These are phyloP conservation scores for Nepenthes gracilis DNA, from an alignment of 148 eudicot genomes.

Conservation along the genomic window DNA sequence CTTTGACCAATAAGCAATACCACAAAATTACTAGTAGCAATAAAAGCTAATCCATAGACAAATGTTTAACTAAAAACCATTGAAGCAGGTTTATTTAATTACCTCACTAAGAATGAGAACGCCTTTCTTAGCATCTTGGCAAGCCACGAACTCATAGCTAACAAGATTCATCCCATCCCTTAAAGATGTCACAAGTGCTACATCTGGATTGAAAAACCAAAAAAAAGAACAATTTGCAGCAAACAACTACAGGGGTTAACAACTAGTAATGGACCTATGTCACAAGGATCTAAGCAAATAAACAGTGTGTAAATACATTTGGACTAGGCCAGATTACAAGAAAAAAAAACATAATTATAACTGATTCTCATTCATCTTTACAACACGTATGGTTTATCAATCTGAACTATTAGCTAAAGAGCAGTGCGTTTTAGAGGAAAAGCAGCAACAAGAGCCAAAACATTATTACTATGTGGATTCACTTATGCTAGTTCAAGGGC, in stretches of 20 bases:
- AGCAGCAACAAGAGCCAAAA: no score
- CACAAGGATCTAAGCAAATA: no score
- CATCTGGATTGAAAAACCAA: constrained; percentile 32
- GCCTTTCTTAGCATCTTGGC: constrained; percentile 84
- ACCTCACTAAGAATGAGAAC: constrained; percentile 97
- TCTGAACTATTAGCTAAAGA: no score
- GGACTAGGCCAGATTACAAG: no score
- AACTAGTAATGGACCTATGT: no score
- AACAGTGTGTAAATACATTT: no score
- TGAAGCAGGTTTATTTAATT: constrained; percentile 3
- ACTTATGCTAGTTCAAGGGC: no score
- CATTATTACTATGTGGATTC: no score
- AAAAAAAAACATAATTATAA: no score
- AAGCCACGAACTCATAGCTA: constrained; percentile 94
- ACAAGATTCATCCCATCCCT: constrained; percentile 98
- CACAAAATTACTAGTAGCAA: not conserved
- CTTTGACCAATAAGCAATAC: not conserved
- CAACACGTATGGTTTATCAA: no score
- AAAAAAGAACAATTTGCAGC: not conserved
- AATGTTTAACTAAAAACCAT: not conserved
- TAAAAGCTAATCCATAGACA: not conserved
- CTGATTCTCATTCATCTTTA: no score
- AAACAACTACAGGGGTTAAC: not conserved
- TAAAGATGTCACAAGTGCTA: constrained; percentile 89
- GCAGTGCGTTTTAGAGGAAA: no score